Base-by-base conservation (phyloP, 345 rosid species). In the Citrus australasica region DNA sequence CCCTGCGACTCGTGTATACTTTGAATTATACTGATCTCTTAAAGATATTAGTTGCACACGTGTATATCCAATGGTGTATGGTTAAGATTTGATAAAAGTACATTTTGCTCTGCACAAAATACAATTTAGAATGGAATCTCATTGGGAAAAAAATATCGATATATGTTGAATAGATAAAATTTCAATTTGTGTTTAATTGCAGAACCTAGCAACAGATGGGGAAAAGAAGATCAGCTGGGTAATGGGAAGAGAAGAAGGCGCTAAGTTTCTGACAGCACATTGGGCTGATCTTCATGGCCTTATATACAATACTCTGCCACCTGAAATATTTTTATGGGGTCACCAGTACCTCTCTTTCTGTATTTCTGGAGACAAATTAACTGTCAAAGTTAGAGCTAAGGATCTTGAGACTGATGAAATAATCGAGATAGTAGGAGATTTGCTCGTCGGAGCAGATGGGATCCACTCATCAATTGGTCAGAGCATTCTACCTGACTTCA, bases 401-500 rank as follows among this genome's bases (percentile, higher is more conserved):
- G 84, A 82, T 28, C 82, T 86, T 32, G 80, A 63, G 64, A 89
- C 85, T 19, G 79, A 83, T 42, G 85, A 85, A 67, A 84, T 79
- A 21, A 38, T 88, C 42, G 93, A 92, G 71, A 81, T 92, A 17
- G 60, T 55, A 60, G 94, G 89, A 75, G 82, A 92, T 78, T 85
- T 90, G 79, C 94, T 92, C 0, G 81, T 92, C 67, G 96, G 93
- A 46, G 97, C 93, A 1, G 97, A 94, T 79, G 93, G 97, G 16
- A 89, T 90, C 62, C 86, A 83, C 33, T 92, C 94, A 79, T 85
- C 82, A 21, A 89, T 92, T 79, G 89, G 94, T 67, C 83, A 69
- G 76, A 79, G 78, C 32, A 4, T 62, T 62, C 35, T 62, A 56
- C 60, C 60, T 5, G 6, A 55, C 59, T 28, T 86, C 55, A 88